Evolutionary conservation across 2,329 filamentous ascomycete species (phyloP).

Genomic region (Parafenestella ontariensis): DNA sequence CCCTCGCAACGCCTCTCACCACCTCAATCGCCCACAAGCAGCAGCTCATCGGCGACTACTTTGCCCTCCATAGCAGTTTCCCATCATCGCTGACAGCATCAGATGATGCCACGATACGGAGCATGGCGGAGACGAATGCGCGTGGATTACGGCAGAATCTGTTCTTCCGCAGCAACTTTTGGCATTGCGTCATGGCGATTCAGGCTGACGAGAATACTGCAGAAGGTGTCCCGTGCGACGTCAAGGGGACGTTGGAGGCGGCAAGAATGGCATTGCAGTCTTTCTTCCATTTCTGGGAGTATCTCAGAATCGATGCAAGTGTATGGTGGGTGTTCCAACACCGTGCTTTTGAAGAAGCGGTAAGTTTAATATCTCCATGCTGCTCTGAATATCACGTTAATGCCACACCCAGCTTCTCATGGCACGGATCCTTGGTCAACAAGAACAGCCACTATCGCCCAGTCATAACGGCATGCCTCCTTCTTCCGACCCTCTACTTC

Average conservation of each 20-base stretch:
- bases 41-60: slow-evolving; percentile 73
- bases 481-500: slow-evolving; percentile 42
- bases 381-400: neutral
- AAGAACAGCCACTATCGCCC: slow-evolving; percentile 42
- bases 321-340: slow-evolving; percentile 90
- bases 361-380: slow-evolving; percentile 58
- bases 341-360: slow-evolving; percentile 76
- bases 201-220: slow-evolving; percentile 73
- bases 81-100: slow-evolving; percentile 74
- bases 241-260: slow-evolving; percentile 74
- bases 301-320: slow-evolving; percentile 74
- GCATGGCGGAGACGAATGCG: slow-evolving; percentile 66
- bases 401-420: slow-evolving; percentile 43
- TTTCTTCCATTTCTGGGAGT: slow-evolving; percentile 75
- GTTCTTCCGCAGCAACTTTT: slow-evolving; percentile 82
- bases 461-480: slow-evolving; percentile 33
- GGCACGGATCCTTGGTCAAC: slow-evolving; percentile 47
- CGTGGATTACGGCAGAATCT: slow-evolving; percentile 76
- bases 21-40: slow-evolving; percentile 72
- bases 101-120: slow-evolving; percentile 66
- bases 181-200: slow-evolving; percentile 81
- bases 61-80: slow-evolving; percentile 74
- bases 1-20: slow-evolving; percentile 75
- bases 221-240: slow-evolving; percentile 60
- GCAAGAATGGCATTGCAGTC: slow-evolving; percentile 76